Percentiles rank a stretch among this genome's conserved stretches.
Conservation (phyloP, 768 basidiomycete genomes). For the Galerina marginata region DNA sequence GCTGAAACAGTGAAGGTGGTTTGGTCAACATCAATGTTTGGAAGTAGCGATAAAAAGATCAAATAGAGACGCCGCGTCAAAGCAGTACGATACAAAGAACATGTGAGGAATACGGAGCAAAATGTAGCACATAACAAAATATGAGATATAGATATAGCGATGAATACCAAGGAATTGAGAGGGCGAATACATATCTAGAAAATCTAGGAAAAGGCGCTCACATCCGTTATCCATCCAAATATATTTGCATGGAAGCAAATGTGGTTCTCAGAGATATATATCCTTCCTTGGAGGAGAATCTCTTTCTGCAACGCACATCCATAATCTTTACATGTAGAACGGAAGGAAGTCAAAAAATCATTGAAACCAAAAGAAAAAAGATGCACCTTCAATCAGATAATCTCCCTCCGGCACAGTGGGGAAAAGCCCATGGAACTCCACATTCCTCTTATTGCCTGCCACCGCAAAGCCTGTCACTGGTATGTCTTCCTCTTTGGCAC, state of each 20-base stretch:
- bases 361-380: conserved; percentile 24
- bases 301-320: conserved; percentile 97
- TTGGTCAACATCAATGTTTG: neutral
- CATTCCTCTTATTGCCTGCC: conserved; percentile 91
- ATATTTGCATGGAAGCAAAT: conserved; percentile 99
- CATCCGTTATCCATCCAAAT: conserved; percentile 98
- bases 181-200: neutral
- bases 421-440: conserved; percentile 96
- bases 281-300: conserved; percentile 92
- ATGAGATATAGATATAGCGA: too few species aligned
- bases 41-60: conserved; percentile 26
- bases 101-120: conserved; percentile 18
- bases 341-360: neutral
- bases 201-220: conserved; percentile 43
- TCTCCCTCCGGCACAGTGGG: conserved; percentile 92
- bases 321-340: conserved; percentile 67
- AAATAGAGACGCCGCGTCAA: conserved; percentile 26
- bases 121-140: too few species aligned
- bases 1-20: conserved; percentile 56
- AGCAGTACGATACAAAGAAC: conserved; percentile 8
- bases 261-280: conserved; percentile 98
- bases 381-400: conserved; percentile 92
- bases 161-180: too few species aligned
- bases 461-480: conserved; percentile 97
- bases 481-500: conserved; percentile 73